Evolutionary conservation across 495 filamentous ascomycete genomes (phyloP), one percentile per base, ranked within the genome.

Genomic region (Glarea lozoyensis): DNA sequence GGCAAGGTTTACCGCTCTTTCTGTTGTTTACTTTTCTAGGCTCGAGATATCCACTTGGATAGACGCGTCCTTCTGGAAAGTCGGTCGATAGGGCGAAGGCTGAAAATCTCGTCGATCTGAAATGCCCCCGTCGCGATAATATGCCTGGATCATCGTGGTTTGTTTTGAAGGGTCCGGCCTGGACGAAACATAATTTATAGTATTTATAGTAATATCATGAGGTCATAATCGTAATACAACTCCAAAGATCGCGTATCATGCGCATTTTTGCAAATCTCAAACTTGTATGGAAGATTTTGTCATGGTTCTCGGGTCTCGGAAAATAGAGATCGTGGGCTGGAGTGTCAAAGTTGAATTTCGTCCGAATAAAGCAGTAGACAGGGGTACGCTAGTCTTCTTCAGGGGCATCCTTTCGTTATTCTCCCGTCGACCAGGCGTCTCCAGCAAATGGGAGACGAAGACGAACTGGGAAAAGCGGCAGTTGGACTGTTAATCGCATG

Each of bases 361-460:
- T n/a, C n/a, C n/a, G 43, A 49, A 46, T 54, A 54, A 54, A 41
- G 46, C 48, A 9, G n/a, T 27, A 18, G 13, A 42, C 15, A 40
- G 42, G 48, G 15, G 30, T 10, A 13, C 21, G 25, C 40, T 44
- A 43, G 44, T 37, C 46, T 27, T 9, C 33, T 41, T 42, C 21
- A 47, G 40, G 45, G 41, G 29, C 9, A 48, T 45, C 50, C 44
- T 45, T 36, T 40, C 50, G 45, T 37, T 25, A 45, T 40, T 45
- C 45, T 48, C 48, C 52, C 52, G 48, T 43, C 13, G 33, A 29
- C 18, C 7, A n/a, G n/a, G n/a, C 19, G 34, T 45, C 30, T 42
- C 52, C 52, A 49, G 45, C 44, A 42, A 43, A 38, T 48, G 52
- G 52, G 52, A 55, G 48, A 55, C 52, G 48, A 51, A 40, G 17